Base-by-base conservation (phyloP, 2,329 filamentous ascomycete genomes). In the Erysiphe pulchra region DNA sequence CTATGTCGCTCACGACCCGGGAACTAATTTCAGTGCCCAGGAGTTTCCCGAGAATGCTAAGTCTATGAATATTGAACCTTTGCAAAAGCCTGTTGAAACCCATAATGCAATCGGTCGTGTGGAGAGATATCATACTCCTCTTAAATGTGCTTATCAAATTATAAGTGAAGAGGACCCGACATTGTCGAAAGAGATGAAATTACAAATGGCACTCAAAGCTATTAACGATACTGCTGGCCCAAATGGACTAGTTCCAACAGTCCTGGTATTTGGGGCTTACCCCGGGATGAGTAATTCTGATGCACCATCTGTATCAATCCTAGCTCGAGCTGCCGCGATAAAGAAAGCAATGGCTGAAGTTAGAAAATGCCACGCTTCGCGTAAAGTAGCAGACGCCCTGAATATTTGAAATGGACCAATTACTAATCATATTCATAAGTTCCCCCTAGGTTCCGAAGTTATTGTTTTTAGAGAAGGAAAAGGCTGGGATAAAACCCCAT, bases 181-280 rank as follows among this genome's bases (percentile, higher is more conserved):
- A n/a, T n/a, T n/a, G n/a, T n/a, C n/a, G n/a, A n/a, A n/a, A n/a
- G n/a, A n/a, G n/a, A n/a, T n/a, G n/a, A n/a, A n/a, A n/a, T n/a
- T n/a, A n/a, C n/a, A n/a, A n/a, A n/a, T n/a, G n/a, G n/a, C n/a
- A n/a, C n/a, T n/a, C n/a, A n/a, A n/a, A n/a, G n/a, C n/a, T n/a
- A n/a, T n/a, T n/a, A n/a, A n/a, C n/a, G n/a, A n/a, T n/a, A n/a
- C n/a, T n/a, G n/a, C n/a, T n/a, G n/a, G n/a, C n/a, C n/a, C n/a
- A n/a, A n/a, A n/a, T n/a, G n/a, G n/a, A n/a, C n/a, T n/a, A n/a
- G n/a, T n/a, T n/a, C n/a, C n/a, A n/a, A n/a, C n/a, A 17, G 14
- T 44, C 16, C 42, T 44, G 8, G 42, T 44, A 11, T 44, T 44
- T 18, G 42, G 42, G n/a, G 42, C 30, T 12, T 44, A 44, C n/a